Conservation (phyloP, 1,284 basidiomycete genomes). For the Phellinidium pouzarii region DNA sequence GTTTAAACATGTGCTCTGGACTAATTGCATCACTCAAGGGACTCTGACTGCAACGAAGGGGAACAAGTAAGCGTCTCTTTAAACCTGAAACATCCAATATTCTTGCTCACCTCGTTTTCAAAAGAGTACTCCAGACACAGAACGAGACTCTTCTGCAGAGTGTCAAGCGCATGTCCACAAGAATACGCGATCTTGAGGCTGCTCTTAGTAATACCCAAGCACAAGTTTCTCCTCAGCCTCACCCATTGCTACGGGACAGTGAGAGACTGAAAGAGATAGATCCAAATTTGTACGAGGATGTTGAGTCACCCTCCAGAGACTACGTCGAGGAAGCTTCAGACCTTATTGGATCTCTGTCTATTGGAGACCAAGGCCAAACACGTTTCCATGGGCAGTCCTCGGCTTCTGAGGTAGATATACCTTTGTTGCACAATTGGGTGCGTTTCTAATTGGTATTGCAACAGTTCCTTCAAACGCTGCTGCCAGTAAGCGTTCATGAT, state of each 20-base stretch:
- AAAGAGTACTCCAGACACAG: slow-evolving; percentile 19
- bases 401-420: slow-evolving; percentile 37
- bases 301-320: neutral
- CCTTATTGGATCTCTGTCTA: slow-evolving; percentile 38
- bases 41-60: slow-evolving; percentile 47
- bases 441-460: slow-evolving; percentile 20
- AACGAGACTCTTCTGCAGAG: slow-evolving; percentile 15
- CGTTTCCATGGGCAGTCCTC: slow-evolving; percentile 43
- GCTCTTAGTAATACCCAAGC: slow-evolving; percentile 15
- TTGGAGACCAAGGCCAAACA: slow-evolving; percentile 39
- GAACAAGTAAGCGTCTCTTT: slow-evolving; percentile 32
- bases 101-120: neutral
- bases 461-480: slow-evolving; percentile 37
- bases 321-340: slow-evolving; percentile 22
- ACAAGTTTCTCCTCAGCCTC: slow-evolving; percentile 17
- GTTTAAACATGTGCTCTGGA: neutral
- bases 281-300: neutral
- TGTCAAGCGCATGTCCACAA: slow-evolving; percentile 11
- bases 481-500: slow-evolving; percentile 28
- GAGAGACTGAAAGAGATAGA: slow-evolving; percentile 8
- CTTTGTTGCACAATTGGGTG: slow-evolving; percentile 3
- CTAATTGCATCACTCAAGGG: slow-evolving; percentile 28
- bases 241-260: slow-evolving; percentile 15
- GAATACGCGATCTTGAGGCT: slow-evolving; percentile 16
- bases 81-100: neutral